Percentiles rank a stretch among this genome's conserved stretches.
Conservation (phyloP, 2,329 filamentous ascomycete genomes). For the Trichoderma simmonsii region DNA sequence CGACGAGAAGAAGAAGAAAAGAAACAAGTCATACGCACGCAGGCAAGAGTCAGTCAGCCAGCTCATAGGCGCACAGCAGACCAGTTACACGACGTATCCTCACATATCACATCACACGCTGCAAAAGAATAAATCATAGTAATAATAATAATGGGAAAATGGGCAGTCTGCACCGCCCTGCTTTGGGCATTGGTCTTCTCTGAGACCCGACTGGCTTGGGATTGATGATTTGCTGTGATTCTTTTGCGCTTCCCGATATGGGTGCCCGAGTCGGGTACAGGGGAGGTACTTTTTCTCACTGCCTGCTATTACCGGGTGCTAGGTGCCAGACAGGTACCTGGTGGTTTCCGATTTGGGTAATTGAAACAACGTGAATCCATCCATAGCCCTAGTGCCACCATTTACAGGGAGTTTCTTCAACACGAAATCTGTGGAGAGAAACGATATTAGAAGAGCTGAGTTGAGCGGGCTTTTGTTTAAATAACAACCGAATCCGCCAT, state of each 20-base stretch:
- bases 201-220: neutral
- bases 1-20: neutral
- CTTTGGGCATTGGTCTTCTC: neutral
- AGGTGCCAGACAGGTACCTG: neutral
- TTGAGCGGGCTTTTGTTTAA: neutral
- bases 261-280: neutral
- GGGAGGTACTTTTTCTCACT: neutral
- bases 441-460: neutral
- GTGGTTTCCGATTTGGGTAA: neutral
- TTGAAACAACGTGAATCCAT: neutral
- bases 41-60: slow-evolving; percentile 8
- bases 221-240: neutral
- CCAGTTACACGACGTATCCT: neutral
- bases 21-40: slow-evolving; percentile 6
- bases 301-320: neutral
- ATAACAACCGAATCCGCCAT: neutral
- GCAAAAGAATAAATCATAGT: neutral
- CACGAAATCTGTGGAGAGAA: neutral
- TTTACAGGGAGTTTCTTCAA: neutral
- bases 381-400: neutral
- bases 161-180: neutral
- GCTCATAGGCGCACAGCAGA: slow-evolving; percentile 7
- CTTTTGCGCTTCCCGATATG: neutral
- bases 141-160: neutral
- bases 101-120: neutral